Base-by-base conservation (phyloP, 805 yeast species). In the Pichia membranifaciens region DNA sequence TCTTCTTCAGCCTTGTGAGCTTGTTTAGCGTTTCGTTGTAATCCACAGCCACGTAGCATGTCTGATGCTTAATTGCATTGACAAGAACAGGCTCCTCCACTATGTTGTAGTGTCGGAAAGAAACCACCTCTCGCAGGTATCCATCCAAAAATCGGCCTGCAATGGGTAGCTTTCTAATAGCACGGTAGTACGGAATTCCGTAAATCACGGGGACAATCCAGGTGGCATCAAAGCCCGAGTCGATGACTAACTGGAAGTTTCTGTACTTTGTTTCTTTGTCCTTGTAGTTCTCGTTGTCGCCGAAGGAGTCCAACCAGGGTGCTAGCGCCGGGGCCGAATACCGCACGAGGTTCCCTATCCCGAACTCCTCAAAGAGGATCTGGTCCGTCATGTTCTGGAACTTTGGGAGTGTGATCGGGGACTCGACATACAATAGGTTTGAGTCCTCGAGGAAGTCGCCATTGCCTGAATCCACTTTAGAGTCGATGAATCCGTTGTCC, bases 361-460 rank as follows among this genome's bases (percentile, higher is more conserved):
- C 95, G 59, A 83, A 93, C 59, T 93, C 98, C 64, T 93, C 99
- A 67, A 95, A 91, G 0, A 93, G 76, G 0, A 93, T 84, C 66
- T 89, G 96, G 62, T 93, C 98, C 15, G 87, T 84, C 62, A 85
- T 85, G 55, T 81, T 81, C 33, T 95, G 85, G 29, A 91, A 71
- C 45, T 81, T 83, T 2, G 96, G 93, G 29, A 91, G 67, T 44
- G 88, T 84, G 59, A 84, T 81, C 21, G 95, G 91, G 5, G 87
- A 71, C 58, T 93, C 97, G 2, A 90, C 81, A 42, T 87, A 72
- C 0, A 89, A 71, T 37, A 93, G 69, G 47, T 84, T 79, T 2
- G 78, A 68, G 1, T 78, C 82, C 16, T 48, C 34, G 12, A 73
- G 57, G 44, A 75, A 72, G 38, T 76, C 60, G 4, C 72, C 76